Evolutionary conservation across 1,284 basidiomycete species (phyloP).

Genomic region (Chalciporus sp.): DNA sequence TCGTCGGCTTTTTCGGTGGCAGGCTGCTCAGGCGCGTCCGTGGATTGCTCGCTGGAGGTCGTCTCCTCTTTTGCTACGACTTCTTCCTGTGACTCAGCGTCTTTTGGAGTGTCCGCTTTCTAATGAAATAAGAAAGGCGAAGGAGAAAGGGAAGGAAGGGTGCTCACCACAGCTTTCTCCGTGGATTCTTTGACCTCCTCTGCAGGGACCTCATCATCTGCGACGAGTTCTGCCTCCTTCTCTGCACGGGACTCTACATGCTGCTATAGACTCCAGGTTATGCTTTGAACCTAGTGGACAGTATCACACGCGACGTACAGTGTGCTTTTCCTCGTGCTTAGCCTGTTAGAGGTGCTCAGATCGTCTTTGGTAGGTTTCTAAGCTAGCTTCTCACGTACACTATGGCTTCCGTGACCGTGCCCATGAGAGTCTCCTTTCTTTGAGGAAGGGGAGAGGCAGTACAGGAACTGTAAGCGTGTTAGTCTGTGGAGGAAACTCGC

Average conservation of each 20-base stretch:
- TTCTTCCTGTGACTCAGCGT: slow-evolving; percentile 33
- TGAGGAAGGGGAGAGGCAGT: slow-evolving; percentile 35
- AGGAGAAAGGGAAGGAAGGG: neutral
- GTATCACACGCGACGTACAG: slow-evolving; percentile 13
- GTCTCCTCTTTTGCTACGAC: slow-evolving; percentile 8
- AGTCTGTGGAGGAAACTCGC: neutral
- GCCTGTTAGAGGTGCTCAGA: slow-evolving; percentile 23
- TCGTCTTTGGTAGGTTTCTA: neutral
- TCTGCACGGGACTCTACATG: slow-evolving; percentile 13
- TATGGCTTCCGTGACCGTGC: slow-evolving; percentile 25
- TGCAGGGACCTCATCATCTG: slow-evolving; percentile 38
- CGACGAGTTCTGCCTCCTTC: slow-evolving; percentile 16
- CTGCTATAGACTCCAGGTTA: slow-evolving; percentile 20
- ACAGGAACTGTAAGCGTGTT: slow-evolving; percentile 26
- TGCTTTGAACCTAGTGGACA: neutral
- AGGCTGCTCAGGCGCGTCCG: neutral
- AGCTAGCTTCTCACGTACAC: slow-evolving; percentile 21
- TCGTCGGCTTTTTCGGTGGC: neutral
- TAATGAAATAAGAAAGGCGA: slow-evolving; percentile 16
- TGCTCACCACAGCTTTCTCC: slow-evolving; percentile 36
- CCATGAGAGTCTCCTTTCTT: slow-evolving; percentile 23
- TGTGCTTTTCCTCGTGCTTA: slow-evolving; percentile 8
- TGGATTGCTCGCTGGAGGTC: neutral
- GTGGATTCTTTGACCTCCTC: slow-evolving; percentile 40
- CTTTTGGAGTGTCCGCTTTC: slow-evolving; percentile 35